These are phyloP conservation scores for Handroanthus guayacan DNA, from an alignment of 257 asterid genomes.

Conservation along the genomic window DNA sequence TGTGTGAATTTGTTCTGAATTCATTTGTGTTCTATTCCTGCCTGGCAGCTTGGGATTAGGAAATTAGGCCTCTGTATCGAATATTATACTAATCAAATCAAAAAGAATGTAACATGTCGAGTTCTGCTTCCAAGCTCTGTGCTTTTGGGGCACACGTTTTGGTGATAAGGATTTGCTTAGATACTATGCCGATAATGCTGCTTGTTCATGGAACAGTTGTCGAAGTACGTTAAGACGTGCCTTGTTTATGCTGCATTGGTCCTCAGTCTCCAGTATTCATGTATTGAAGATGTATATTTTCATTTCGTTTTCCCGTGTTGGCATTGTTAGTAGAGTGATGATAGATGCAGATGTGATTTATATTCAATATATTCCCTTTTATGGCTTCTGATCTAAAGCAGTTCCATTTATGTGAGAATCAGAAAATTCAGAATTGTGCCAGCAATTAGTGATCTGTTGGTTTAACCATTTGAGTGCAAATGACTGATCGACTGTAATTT, in stretches of 20 bases:
- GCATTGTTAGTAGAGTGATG: neutral
- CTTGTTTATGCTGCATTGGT: neutral
- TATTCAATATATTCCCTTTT: neutral
- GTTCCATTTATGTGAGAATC: neutral
- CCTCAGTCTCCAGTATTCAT: neutral
- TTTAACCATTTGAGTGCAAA: neutral
- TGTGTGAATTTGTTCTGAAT: neutral
- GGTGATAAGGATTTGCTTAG: neutral
- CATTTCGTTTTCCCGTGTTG: neutral
- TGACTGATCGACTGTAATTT: conserved; percentile 7
- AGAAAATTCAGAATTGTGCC: neutral
- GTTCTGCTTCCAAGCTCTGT: conserved; percentile 2
- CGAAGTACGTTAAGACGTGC: neutral
- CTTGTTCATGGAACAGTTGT: conserved; percentile 9
- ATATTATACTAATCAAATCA: neutral
- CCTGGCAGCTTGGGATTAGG: neutral
- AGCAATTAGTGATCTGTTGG: neutral
- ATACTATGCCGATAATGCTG: neutral
- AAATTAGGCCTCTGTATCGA: neutral
- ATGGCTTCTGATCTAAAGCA: conserved; percentile 14
- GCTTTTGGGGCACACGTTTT: conserved; percentile 4
- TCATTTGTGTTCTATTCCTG: neutral
- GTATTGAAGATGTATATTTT: neutral
- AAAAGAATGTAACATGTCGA: neutral
- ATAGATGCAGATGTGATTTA: neutral